Evolutionary conservation across 2,329 filamentous ascomycete genomes (phyloP), one percentile per base, ranked within the genome.

Genomic region (Aspergillus flavus): DNA sequence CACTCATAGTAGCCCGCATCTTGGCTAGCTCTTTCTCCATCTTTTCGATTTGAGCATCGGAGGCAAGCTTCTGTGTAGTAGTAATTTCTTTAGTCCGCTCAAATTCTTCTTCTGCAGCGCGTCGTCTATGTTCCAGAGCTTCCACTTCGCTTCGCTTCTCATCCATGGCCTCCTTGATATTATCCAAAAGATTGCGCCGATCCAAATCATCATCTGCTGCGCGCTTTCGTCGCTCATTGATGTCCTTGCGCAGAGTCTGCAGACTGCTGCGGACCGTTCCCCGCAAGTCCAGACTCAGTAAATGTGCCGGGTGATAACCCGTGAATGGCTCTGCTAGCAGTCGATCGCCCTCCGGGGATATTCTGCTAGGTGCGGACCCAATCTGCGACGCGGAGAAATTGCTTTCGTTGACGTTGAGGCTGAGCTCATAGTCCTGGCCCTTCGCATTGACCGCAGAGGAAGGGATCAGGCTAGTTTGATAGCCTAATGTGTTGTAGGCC

Each of bases 11-110:
- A 2, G 90, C 87, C 48, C 94, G 87, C 92, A 98, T 96, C 76
- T 93, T 92, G 54, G 92, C 91, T n/a, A 99, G 83, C 77, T 99
- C 94, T 79, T 97, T 97, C 80, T 99, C 95, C 90, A 97, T 96
- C 83, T 95, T 95, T 79, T 99, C 95, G 72, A 99, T 97, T 77
- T 98, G 94, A 10, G 94, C 89, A 75, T 98, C 95, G 2, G 90
- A 92, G 9, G 89, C 90, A 75, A 94, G 87, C 80, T 96, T 96
- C 76, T 97, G 93, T 21, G 93, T 92, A 53, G 87, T 91, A 9
- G 91, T 94, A 63, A 88, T 87, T 83, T 97, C 95, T 74, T 94
- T 94, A 23, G 93, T 94, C 79, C 92, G 93, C 73, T 97, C 93
- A 75, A 97, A 96, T 75, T 97, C 94, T 73, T 96, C 92, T 76